phyloP scores from a whole-genome alignment of 1,284 basidiomycete genomes.

The Somion occarium region DNA sequence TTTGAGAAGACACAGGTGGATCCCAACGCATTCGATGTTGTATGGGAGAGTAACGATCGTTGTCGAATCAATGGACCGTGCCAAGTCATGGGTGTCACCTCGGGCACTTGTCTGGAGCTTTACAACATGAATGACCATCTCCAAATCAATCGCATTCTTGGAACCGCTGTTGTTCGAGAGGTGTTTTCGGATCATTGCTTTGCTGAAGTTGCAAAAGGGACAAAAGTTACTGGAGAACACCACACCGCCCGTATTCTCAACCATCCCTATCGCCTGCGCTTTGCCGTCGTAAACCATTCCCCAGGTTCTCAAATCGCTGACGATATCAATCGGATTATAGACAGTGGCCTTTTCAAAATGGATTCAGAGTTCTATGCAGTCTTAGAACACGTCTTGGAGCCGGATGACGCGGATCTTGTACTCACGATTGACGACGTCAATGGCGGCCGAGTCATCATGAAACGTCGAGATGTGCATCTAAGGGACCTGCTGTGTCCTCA shows the following conservation, averaged over 20 bases:
- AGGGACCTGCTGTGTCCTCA: constrained; percentile 2
- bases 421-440: constrained; percentile 6
- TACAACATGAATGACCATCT: constrained; percentile 6
- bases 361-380: not conserved
- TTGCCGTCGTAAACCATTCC: not conserved
- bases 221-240: not conserved
- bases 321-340: not conserved
- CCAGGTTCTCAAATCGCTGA: not conserved
- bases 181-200: constrained; percentile 5
- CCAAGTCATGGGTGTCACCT: constrained; percentile 8
- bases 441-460: constrained; percentile 7
- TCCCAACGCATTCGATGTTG: constrained; percentile 1
- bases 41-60: not conserved
- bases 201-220: constrained; percentile 4
- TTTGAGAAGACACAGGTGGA: constrained; percentile 9
- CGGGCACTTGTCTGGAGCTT: constrained; percentile 8
- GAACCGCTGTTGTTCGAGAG: constrained; percentile 6
- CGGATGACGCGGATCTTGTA: constrained; percentile 4
- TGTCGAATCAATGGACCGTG: constrained; percentile 8
- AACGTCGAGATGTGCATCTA: constrained; percentile 3
- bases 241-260: constrained; percentile 6
- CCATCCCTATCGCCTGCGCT: constrained; percentile 4
- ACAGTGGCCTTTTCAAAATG: not conserved
- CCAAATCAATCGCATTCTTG: constrained; percentile 1
- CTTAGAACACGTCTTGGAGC: not conserved